These are phyloP conservation scores for Cicer pinnatifidum DNA, from an alignment of 306 rosid genomes.

Conservation along the genomic window DNA sequence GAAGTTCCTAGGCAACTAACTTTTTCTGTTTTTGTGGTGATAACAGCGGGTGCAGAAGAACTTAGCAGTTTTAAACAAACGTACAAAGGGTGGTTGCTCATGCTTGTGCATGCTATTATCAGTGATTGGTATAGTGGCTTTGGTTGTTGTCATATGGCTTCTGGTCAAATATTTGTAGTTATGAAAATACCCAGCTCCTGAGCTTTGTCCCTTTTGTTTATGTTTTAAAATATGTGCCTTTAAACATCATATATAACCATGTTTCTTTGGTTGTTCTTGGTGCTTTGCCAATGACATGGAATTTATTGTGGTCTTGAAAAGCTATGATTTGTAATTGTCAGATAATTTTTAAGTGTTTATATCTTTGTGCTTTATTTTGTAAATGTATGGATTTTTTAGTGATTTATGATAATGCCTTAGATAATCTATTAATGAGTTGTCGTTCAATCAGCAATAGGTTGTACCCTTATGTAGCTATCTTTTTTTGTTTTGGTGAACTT, in stretches of 20 bases:
- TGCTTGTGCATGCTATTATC: slow-evolving; percentile 88
- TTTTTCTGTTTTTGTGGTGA: slow-evolving; percentile 37
- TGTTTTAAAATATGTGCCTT: slow-evolving; percentile 44
- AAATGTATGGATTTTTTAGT: slow-evolving; percentile 15
- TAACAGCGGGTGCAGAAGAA: slow-evolving; percentile 95
- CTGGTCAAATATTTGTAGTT: slow-evolving; percentile 76
- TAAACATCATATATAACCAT: slow-evolving; percentile 26
- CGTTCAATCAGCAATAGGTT: no score
- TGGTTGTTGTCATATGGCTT: slow-evolving; percentile 67
- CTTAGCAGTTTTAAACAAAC: slow-evolving; percentile 85
- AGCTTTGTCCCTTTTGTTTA: slow-evolving; percentile 2
- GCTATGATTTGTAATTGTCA: slow-evolving; percentile 37
- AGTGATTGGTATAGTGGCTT: slow-evolving; percentile 74
- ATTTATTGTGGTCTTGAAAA: slow-evolving; percentile 22
- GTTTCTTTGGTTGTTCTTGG: slow-evolving; percentile 33
- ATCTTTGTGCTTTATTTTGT: slow-evolving; percentile 35
- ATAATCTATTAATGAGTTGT: neutral
- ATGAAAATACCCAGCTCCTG: slow-evolving; percentile 20
- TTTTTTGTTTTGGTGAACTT: no score
- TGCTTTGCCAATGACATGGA: slow-evolving; percentile 44
- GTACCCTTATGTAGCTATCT: neutral
- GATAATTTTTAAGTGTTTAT: slow-evolving; percentile 25
- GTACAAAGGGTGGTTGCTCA: slow-evolving; percentile 88
- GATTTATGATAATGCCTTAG: slow-evolving; percentile 8
- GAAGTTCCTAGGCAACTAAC: slow-evolving; percentile 29